These are phyloP conservation scores for Capsicum chinense DNA, from an alignment of 257 asterid genomes.

Conservation along the genomic window DNA sequence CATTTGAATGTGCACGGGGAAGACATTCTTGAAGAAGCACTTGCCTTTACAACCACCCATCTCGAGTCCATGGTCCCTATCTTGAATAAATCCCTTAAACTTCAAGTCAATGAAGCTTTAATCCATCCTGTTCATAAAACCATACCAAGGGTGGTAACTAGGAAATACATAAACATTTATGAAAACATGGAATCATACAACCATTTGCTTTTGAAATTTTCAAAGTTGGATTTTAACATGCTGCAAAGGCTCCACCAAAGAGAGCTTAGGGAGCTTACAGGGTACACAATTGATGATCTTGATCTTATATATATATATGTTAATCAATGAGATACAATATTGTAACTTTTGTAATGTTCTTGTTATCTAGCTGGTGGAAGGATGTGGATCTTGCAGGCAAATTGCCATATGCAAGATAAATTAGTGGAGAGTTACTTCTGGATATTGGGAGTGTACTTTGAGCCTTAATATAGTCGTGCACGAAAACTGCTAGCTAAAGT, in stretches of 20 bases:
- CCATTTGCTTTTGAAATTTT: background rate
- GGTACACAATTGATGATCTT: background rate
- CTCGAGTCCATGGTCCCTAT: background rate
- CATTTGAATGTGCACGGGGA: background rate
- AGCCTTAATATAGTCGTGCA: background rate
- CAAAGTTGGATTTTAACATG: background rate
- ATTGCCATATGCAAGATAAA: no score
- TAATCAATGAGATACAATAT: background rate
- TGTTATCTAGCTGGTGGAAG: background rate
- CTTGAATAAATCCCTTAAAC: no score
- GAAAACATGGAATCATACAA: background rate
- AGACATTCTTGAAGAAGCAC: background rate
- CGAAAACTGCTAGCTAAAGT: background rate
- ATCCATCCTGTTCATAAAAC: no score
- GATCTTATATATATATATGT: background rate
- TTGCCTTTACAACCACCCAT: background rate
- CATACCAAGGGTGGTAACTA: no score
- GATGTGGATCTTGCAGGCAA: no score
- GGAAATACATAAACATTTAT: no score
- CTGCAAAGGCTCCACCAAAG: background rate
- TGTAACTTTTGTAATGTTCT: background rate
- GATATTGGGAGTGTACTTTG: background rate
- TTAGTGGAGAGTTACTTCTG: conserved; percentile 32
- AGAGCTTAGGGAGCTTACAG: background rate
- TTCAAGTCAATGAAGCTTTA: no score